Evolutionary conservation across 2,329 filamentous ascomycete genomes (phyloP).

Genomic region (Penicillium sp.): DNA sequence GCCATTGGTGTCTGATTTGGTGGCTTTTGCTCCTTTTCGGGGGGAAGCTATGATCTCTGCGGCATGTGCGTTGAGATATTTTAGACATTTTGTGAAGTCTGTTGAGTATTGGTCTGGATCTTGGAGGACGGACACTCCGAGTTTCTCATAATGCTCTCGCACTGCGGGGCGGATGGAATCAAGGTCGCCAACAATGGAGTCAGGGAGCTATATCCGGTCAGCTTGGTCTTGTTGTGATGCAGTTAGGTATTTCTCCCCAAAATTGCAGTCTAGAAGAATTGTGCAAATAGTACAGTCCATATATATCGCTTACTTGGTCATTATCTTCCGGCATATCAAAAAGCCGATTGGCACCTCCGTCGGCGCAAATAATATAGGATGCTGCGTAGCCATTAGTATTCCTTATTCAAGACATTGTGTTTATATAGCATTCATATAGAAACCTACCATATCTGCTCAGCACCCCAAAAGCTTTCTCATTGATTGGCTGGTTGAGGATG

Average conservation of each 20-base stretch:
- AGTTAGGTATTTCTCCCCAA: not conserved
- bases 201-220: constrained; percentile 43
- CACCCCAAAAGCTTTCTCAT: constrained; percentile 33
- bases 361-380: constrained; percentile 65
- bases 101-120: constrained; percentile 78
- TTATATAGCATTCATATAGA: not conserved
- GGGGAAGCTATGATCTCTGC: constrained; percentile 21
- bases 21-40: constrained; percentile 2
- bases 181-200: constrained; percentile 77
- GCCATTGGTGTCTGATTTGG: constrained; percentile 5
- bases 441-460: constrained; percentile 32
- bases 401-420: not conserved
- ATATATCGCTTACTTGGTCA: constrained; percentile 25
- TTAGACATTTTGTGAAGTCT: constrained; percentile 78
- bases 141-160: constrained; percentile 56
- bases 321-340: constrained; percentile 41
- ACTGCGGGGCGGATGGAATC: constrained; percentile 66
- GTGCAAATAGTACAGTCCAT: not conserved
- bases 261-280: not conserved
- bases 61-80: constrained; percentile 44
- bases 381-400: constrained; percentile 39
- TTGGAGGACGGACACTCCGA: constrained; percentile 55
- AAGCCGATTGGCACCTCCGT: constrained; percentile 80
- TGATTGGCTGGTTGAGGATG: constrained; percentile 55
- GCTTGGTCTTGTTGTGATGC: not conserved